A percentile compares a stretch with the other conserved stretches of the same genome.
These are phyloP conservation scores for Bidens hawaiensis DNA, from an alignment of 140 eudicot genomes.

Conservation along the genomic window DNA sequence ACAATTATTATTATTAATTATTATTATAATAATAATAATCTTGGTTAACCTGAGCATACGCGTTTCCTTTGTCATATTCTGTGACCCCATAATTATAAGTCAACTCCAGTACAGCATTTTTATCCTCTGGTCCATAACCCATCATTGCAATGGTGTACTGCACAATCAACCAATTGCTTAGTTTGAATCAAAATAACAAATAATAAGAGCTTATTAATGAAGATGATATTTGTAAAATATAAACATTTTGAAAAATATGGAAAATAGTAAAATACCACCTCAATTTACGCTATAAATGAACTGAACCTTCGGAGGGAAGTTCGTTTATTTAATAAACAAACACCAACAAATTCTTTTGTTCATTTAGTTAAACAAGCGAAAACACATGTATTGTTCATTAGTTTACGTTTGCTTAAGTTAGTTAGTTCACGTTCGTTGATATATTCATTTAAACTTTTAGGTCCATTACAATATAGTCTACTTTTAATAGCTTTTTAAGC, in stretches of 20 bases:
- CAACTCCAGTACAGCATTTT: conserved; percentile 73
- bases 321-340: no score
- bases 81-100: conserved; percentile 86
- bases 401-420: no score
- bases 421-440: no score
- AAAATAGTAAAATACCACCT: not conserved
- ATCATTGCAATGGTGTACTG: conserved; percentile 89
- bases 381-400: no score
- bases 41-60: conserved; percentile 42
- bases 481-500: no score
- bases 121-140: conserved; percentile 91
- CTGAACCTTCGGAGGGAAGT: no score
- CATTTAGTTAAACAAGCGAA: no score
- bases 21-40: not conserved
- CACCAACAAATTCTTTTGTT: no score
- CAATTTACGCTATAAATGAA: no score
- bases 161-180: conserved; percentile 17
- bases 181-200: conserved; percentile 4
- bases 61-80: conserved; percentile 77
- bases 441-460: no score
- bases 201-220: not conserved
- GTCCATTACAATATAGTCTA: no score
- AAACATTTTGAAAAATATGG: not conserved
- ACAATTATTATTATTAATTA: no score
- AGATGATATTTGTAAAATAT: not conserved